phyloP scores from a whole-genome alignment of 176 grass and related monocot species.

The Oryza longistaminata region DNA sequence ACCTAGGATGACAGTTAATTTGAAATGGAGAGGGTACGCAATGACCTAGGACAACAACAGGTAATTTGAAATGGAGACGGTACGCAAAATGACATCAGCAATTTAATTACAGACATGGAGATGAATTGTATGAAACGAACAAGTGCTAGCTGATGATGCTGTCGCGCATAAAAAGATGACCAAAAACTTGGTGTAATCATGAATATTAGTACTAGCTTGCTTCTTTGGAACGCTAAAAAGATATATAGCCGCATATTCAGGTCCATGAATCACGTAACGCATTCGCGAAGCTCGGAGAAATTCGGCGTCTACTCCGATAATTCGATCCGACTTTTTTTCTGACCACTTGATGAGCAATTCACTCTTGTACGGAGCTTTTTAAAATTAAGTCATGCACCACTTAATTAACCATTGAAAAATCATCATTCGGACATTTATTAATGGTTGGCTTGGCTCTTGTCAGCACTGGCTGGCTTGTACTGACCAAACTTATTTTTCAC shows the following conservation, averaged over 20 bases:
- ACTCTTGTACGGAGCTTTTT: neutral
- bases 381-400: neutral
- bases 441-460: neutral
- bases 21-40: too few species aligned
- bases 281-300: neutral
- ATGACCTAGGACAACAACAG: too few species aligned
- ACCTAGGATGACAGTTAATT: too few species aligned
- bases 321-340: neutral
- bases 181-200: neutral
- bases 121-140: neutral
- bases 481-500: neutral
- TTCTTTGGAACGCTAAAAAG: too few species aligned
- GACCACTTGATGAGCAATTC: neutral
- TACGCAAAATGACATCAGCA: too few species aligned
- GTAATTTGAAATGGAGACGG: too few species aligned
- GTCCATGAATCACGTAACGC: neutral
- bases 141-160: neutral
- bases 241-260: neutral
- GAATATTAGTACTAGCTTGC: too few species aligned
- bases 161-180: neutral
- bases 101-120: too few species aligned
- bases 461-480: neutral
- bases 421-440: neutral
- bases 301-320: neutral
- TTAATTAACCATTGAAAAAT: neutral